These are phyloP conservation scores for Cytospora piceae DNA, from an alignment of 2,329 filamentous ascomycete genomes.

Conservation along the genomic window DNA sequence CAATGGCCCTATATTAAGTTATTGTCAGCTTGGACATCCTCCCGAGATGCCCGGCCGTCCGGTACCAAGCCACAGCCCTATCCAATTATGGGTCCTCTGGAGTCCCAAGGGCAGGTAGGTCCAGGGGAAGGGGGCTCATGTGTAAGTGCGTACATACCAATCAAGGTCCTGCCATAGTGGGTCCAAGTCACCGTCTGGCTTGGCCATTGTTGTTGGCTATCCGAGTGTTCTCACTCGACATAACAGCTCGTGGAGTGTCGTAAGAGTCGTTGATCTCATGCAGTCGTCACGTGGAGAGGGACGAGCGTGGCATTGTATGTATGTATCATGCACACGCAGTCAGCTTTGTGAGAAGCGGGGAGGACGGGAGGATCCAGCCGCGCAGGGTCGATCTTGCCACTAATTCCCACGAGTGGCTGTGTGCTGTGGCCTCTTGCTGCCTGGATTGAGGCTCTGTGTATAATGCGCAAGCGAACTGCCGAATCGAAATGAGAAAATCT, in stretches of 20 bases:
- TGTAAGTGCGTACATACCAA: constrained; percentile 58
- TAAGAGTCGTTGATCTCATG: background rate
- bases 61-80: constrained; percentile 20
- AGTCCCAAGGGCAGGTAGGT: background rate
- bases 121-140: constrained; percentile 18
- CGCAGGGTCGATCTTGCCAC: background rate
- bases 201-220: constrained; percentile 39
- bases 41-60: constrained; percentile 27
- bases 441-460: background rate
- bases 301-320: constrained; percentile 8
- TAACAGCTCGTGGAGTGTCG: constrained; percentile 9
- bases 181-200: constrained; percentile 55
- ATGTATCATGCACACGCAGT: background rate
- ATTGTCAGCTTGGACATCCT: constrained; percentile 36
- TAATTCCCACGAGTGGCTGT: background rate
- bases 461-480: too few relatives aligned
- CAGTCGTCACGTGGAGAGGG: constrained; percentile 7
- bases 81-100: background rate
- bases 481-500: background rate
- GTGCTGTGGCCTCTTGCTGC: background rate
- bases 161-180: constrained; percentile 76
- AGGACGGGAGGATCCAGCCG: background rate
- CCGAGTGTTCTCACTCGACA: constrained; percentile 7
- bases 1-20: constrained; percentile 62
- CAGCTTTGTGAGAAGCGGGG: background rate